Evolutionary conservation across 2,329 filamentous ascomycete genomes (phyloP).

Genomic region (Didymella lethalis): DNA sequence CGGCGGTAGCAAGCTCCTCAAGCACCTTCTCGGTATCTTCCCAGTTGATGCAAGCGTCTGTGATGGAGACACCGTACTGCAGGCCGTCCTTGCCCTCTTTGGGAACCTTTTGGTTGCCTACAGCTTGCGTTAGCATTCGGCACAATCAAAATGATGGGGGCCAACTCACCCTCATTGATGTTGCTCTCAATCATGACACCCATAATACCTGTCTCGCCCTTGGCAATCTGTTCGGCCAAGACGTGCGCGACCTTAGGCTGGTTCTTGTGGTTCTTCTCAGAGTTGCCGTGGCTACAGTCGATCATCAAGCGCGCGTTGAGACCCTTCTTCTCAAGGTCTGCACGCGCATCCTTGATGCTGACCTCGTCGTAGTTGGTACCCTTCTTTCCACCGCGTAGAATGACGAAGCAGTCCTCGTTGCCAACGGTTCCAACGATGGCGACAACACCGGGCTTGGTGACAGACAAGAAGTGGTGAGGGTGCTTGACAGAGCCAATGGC

Average conservation of each 20-base stretch:
- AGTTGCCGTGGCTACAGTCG: constrained; percentile 97
- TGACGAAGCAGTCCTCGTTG: constrained; percentile 97
- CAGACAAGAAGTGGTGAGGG: constrained; percentile 95
- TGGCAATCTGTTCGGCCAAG: constrained; percentile 83
- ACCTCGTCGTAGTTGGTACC: constrained; percentile 92
- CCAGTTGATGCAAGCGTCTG: constrained; percentile 96
- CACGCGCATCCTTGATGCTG: constrained; percentile 85
- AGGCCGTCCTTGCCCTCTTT: constrained; percentile 83
- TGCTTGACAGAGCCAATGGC: constrained; percentile 92
- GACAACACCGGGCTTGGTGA: constrained; percentile 94
- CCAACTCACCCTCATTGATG: constrained; percentile 82
- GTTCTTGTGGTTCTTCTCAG: constrained; percentile 94
- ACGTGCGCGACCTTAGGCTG: constrained; percentile 90
- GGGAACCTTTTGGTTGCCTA: constrained; percentile 89
- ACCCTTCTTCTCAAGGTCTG: constrained; percentile 76
- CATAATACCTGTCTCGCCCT: constrained; percentile 87
- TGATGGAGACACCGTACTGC: constrained; percentile 95
- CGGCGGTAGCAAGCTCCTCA: constrained; percentile 78
- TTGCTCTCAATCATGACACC: constrained; percentile 99
- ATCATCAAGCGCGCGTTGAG: constrained; percentile 87
- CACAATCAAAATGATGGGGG: background rate
- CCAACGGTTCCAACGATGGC: constrained; percentile 94
- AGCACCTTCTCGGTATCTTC: constrained; percentile 84
- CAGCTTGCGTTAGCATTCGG: constrained; percentile 19
- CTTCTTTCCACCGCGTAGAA: constrained; percentile 88